Evolutionary conservation across 1,284 basidiomycete genomes (phyloP), one percentile per base, ranked within the genome.

Genomic region (Melampsora abietis-canadensis): DNA sequence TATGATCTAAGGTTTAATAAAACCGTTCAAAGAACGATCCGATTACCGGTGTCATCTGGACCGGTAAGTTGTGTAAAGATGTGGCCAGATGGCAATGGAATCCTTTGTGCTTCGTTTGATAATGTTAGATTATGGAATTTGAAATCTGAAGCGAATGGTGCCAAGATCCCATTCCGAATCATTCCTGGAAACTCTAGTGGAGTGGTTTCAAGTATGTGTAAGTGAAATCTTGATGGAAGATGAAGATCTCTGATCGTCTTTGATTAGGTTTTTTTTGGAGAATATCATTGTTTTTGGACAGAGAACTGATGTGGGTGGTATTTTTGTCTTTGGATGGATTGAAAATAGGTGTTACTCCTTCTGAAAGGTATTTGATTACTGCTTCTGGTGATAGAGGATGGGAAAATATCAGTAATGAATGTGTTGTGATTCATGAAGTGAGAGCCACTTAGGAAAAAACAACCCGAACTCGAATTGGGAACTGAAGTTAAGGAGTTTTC

Each of bases 121-220:
- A 97, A 97, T 80, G 87, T 98, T 75, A 86, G 96, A 34, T 82
- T 98, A 59, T 98, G 94, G 94, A 93, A 98, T 80, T 91, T 90
- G 37, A 86, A 87, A 24, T 90, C 92, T 78, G 87, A 87, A 59
- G 87, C 86, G 67, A 88, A 91, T 79, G 82, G 85, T 8, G 89
- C 69, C 3, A 85, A 86, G 51, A 87, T 85, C 79, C 90, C 90
- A 77, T 97, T 97, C 85, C 93, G 93, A 82, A 96, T 98, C 77
- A 92, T 98, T 48, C 91, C 94, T 4, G 95, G 95, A 0, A 94
- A 98, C 83, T 92, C 97, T 82, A 94, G 94, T 37, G 94, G 93
- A 1, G 91, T 89, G 76, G 87, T 97, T 19, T 95, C 92, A 4
- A 89, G 91, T 78, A 91, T 96, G 87, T 82, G 92, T 94, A 82